Conservation (phyloP, 164 flowering plant genomes). For the Macadamia integrifolia region DNA sequence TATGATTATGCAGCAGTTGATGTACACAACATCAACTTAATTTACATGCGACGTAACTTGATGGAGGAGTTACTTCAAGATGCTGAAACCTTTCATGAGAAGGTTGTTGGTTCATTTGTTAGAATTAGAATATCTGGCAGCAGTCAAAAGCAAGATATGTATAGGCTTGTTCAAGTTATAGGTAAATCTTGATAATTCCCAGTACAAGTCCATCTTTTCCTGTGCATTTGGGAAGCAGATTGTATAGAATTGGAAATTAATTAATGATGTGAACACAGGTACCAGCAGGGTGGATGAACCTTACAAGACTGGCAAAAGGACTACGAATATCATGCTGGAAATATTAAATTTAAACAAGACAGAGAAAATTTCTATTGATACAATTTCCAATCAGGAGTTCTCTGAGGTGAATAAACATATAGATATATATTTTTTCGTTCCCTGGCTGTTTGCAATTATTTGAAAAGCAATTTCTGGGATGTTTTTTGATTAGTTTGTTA, state of each 20-base stretch:
- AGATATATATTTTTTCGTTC: no score
- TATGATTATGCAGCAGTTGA: conserved; percentile 98
- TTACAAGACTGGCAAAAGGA: conserved; percentile 79
- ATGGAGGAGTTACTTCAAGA: conserved; percentile 81
- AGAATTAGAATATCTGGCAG: conserved; percentile 83
- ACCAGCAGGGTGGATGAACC: conserved; percentile 61
- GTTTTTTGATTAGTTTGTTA: no score
- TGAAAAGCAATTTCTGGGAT: no score
- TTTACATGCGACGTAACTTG: conserved; percentile 73
- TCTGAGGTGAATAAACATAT: conserved; percentile 63
- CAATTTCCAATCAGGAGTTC: conserved; percentile 88
- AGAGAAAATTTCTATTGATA: conserved; percentile 70
- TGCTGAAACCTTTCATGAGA: conserved; percentile 55
- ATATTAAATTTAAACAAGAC: conserved; percentile 79
- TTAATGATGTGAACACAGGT: conserved; percentile 40
- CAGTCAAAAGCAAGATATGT: conserved; percentile 82
- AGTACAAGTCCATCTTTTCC: no score
- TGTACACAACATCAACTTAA: conserved; percentile 76
- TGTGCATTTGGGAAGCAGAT: not conserved
- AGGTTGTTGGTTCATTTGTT: conserved; percentile 85
- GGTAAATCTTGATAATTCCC: conserved; percentile 28
- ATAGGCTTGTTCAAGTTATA: conserved; percentile 90
- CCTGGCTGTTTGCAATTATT: no score
- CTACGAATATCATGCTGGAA: conserved; percentile 61
- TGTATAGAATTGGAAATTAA: not conserved